Evolutionary conservation across 2,329 filamentous ascomycete species (phyloP).

Genomic region (Aaosphaeria arxii): DNA sequence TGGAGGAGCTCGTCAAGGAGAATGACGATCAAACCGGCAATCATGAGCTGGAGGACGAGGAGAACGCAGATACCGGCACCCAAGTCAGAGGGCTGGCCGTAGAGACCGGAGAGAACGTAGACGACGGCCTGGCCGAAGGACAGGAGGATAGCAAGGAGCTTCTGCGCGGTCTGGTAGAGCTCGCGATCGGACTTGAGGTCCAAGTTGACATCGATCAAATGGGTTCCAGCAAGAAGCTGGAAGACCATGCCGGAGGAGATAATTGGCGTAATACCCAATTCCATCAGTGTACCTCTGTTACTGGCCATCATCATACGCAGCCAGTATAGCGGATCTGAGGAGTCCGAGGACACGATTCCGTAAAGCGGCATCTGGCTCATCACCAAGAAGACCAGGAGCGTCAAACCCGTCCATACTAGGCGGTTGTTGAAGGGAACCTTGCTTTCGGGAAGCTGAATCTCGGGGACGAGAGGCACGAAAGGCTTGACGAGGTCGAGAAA

Average conservation of each 20-base stretch:
- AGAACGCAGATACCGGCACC: slow-evolving; percentile 98
- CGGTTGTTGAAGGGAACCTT: slow-evolving; percentile 96
- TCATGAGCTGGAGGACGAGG: slow-evolving; percentile 94
- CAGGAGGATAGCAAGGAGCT: slow-evolving; percentile 85
- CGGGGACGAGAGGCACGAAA: slow-evolving; percentile 98
- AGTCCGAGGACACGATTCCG: slow-evolving; percentile 95
- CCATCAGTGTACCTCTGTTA: slow-evolving; percentile 96
- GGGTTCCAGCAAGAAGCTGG: slow-evolving; percentile 98
- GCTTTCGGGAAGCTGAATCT: slow-evolving; percentile 84
- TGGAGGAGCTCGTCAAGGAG: slow-evolving; percentile 98
- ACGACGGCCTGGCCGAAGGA: slow-evolving; percentile 97
- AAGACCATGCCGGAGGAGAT: slow-evolving; percentile 99
- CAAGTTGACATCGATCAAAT: slow-evolving; percentile 99
- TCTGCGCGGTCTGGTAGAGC: slow-evolving; percentile 99
- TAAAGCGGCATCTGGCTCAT: slow-evolving; percentile 98
- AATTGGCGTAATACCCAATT: slow-evolving; percentile 93
- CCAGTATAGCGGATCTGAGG: slow-evolving; percentile 98
- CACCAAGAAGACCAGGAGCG: slow-evolving; percentile 96
- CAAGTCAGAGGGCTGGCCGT: slow-evolving; percentile 93
- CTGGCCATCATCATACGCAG: slow-evolving; percentile 99
- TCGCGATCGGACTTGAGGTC: slow-evolving; percentile 99
- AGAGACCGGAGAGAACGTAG: slow-evolving; percentile 91
- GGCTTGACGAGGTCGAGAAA: slow-evolving; percentile 99
- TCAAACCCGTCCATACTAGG: slow-evolving; percentile 57
- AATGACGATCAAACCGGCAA: slow-evolving; percentile 97